Evolutionary conservation across 371 early-diverging fungal genomes (phyloP), one percentile per base, ranked within the genome.

Genomic region (Lichtheimia corymbifera): DNA sequence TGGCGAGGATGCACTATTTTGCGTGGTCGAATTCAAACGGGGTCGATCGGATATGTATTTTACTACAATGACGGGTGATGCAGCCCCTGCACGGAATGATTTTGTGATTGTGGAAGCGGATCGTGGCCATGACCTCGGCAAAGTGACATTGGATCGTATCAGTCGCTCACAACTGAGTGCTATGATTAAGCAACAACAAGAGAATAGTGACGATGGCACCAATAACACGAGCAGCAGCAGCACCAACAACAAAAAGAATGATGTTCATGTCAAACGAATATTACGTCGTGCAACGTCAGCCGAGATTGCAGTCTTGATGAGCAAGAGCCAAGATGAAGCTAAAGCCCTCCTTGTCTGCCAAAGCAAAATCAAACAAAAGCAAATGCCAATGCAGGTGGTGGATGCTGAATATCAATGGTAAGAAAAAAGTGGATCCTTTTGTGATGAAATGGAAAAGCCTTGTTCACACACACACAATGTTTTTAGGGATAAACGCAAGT

Each of bases 391-490:
- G 97, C 89, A 94, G 66, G 91, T 98, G 13, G 93, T 95, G 0
- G 96, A 97, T 70, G 98, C 97, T 9, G 98, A 98, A 77, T 98
- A 94, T 67, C 98, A 98, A 79, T 97, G 97, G 94, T 91, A 72
- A 63, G 68, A 20, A 7, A 63, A 68, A 20, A 7, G 25, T 35
- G n/a, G 44, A 22, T 22, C 30, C 7, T 51, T 43, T 22, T 12
- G 9, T 15, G 14, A 14, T 14, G 2, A 14, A 5, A 18, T 4
- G 20, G 14, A 7, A 7, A 44, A 4, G 47, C 22, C 15, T 54
- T 53, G 42, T 44, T 61, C 25, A 53, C 45, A 27, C 15, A 27
- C 15, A 11, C 35, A 35, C 11, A 9, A 9, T 35, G 11, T 9
- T 35, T 4, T 25, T 55, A 90, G 91, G 91, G 98, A 97, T 74